These are phyloP conservation scores for Colletotrichum liaoningense DNA, from an alignment of 2,329 filamentous ascomycete genomes.

Conservation along the genomic window DNA sequence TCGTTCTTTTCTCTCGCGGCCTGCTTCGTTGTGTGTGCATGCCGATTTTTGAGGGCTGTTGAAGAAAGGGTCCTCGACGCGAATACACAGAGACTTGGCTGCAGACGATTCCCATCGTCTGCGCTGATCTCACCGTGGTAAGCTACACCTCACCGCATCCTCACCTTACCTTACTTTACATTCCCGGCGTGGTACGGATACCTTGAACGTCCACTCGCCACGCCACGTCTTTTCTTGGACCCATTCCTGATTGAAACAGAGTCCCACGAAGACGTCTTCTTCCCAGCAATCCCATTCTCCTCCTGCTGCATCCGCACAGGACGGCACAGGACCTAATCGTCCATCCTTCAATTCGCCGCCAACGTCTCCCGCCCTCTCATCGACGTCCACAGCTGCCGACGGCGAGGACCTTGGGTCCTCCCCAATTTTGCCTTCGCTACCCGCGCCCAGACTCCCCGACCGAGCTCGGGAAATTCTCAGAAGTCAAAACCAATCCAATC, in stretches of 20 bases:
- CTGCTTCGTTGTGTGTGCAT: conserved; percentile 20
- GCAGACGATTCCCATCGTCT: conserved; percentile 70
- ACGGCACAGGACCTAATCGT: conserved; percentile 57
- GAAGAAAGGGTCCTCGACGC: conserved; percentile 40
- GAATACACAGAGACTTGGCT: conserved; percentile 63
- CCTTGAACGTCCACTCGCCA: conserved; percentile 5
- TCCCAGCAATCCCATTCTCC: conserved; percentile 60
- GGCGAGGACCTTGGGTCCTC: conserved; percentile 66
- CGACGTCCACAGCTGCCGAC: conserved; percentile 70
- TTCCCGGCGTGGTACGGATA: not conserved
- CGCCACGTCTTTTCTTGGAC: conserved; percentile 29
- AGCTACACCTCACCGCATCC: conserved; percentile 41
- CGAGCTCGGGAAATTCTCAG: conserved; percentile 66
- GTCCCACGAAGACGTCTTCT: conserved; percentile 67
- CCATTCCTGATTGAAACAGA: conserved; percentile 41
- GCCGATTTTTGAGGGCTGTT: conserved; percentile 23
- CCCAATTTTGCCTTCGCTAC: conserved; percentile 68
- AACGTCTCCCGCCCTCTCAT: conserved; percentile 70
- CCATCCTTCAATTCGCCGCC: conserved; percentile 51
- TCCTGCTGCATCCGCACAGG: conserved; percentile 73
- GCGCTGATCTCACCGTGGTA: conserved; percentile 70
- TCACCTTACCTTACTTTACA: conserved; percentile 22
- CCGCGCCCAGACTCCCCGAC: conserved; percentile 67
- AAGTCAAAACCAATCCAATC: conserved; percentile 57
- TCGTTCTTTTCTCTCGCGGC: conserved; percentile 11